These are phyloP conservation scores for Microascus cirrosus DNA, from an alignment of 2,329 filamentous ascomycete species.

Conservation along the genomic window DNA sequence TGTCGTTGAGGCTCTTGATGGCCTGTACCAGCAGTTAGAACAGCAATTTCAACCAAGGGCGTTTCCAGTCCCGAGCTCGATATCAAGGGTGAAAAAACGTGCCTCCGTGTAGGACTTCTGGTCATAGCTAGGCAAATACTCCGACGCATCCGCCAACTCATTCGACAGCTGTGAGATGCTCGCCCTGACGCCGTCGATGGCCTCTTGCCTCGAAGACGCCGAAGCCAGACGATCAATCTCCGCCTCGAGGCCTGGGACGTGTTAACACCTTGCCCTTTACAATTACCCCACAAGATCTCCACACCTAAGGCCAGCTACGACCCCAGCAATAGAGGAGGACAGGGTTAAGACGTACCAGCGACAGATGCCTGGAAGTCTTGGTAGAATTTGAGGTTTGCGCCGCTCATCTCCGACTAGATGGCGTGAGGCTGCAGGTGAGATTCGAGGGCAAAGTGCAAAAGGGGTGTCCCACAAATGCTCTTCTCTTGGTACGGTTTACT, in stretches of 20 bases:
- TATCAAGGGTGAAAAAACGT: slow-evolving; percentile 5
- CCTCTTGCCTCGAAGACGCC: slow-evolving; percentile 58
- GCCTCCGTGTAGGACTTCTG: slow-evolving; percentile 78
- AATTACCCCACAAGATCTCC: not conserved
- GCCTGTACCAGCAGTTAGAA: slow-evolving; percentile 34
- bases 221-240: slow-evolving; percentile 59
- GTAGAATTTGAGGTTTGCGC: slow-evolving; percentile 71
- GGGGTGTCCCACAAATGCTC: too few species aligned
- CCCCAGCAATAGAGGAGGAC: not conserved
- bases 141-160: slow-evolving; percentile 73
- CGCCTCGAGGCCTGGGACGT: slow-evolving; percentile 57
- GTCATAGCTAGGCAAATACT: slow-evolving; percentile 79
- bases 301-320: not conserved
- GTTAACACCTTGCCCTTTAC: not conserved
- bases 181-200: slow-evolving; percentile 68
- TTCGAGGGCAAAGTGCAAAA: not conserved
- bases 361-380: slow-evolving; percentile 70
- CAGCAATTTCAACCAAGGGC: too few species aligned
- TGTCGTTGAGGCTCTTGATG: slow-evolving; percentile 71
- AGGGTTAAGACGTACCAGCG: slow-evolving; percentile 39
- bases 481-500: too few species aligned
- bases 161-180: slow-evolving; percentile 72
- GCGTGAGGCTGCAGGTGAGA: not conserved
- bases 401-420: slow-evolving; percentile 20
- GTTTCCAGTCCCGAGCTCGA: too few species aligned